Evolutionary conservation across 2,329 filamentous ascomycete genomes (phyloP).

Genomic region (Xylariaceae sp.): DNA sequence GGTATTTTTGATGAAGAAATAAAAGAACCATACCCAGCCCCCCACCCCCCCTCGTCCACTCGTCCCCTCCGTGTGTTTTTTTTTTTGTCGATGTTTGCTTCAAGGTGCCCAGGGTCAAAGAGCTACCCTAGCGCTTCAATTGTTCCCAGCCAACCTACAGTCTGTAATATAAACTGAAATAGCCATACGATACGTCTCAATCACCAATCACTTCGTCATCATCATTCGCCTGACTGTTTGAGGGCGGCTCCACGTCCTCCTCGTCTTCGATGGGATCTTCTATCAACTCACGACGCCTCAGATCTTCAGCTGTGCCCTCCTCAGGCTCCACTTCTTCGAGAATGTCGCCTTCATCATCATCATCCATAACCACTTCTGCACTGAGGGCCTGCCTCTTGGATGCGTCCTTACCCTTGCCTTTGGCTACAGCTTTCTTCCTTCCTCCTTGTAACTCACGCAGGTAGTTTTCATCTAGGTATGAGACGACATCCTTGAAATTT

Average conservation of each 20-base stretch:
- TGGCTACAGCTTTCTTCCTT: slow-evolving; percentile 39
- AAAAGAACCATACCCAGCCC: neutral
- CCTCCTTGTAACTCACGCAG: slow-evolving; percentile 41
- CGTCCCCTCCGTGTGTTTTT: too few species aligned
- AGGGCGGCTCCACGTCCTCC: slow-evolving; percentile 34
- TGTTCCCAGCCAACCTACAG: neutral
- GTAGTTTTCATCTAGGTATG: slow-evolving; percentile 69
- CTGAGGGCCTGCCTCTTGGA: slow-evolving; percentile 37
- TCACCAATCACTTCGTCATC: slow-evolving; percentile 38
- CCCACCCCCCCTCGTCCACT: too few species aligned
- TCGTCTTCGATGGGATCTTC: slow-evolving; percentile 43
- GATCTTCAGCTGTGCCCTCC: slow-evolving; percentile 55
- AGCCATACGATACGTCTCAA: slow-evolving; percentile 10
- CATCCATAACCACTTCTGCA: slow-evolving; percentile 42
- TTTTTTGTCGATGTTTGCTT: neutral
- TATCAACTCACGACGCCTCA: slow-evolving; percentile 49
- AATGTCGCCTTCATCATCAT: slow-evolving; percentile 39
- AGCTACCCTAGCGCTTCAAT: neutral
- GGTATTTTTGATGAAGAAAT: neutral
- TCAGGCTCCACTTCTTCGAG: slow-evolving; percentile 48
- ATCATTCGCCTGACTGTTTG: slow-evolving; percentile 13
- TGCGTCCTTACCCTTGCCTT: slow-evolving; percentile 39
- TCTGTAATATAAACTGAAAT: neutral
- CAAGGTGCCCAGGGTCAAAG: neutral
- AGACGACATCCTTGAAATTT: slow-evolving; percentile 80